Percentiles rank a stretch among this genome's conserved stretches.
phyloP scores from a whole-genome alignment of 768 basidiomycete species.

The Hebeloma cylindrosporum region DNA sequence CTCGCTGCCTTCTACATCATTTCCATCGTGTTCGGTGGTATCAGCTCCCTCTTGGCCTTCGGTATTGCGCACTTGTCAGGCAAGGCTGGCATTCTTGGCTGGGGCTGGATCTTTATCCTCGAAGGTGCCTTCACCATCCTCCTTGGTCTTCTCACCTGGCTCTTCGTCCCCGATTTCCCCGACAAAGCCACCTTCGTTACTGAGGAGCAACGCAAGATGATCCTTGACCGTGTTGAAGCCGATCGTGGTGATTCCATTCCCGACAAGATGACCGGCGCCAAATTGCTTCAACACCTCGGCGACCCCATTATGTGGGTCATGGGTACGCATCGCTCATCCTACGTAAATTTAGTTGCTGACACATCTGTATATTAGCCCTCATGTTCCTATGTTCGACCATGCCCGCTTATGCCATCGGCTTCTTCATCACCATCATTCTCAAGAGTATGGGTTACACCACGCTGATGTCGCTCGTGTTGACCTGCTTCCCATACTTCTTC shows the following conservation, averaged over 20 bases:
- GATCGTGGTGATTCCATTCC: slow-evolving; percentile 40
- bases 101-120: slow-evolving; percentile 38
- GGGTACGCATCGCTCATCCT: slow-evolving; percentile 21
- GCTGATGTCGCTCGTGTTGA: slow-evolving; percentile 13
- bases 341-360: not conserved
- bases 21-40: slow-evolving; percentile 17
- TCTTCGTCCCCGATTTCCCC: slow-evolving; percentile 37
- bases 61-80: slow-evolving; percentile 28
- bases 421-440: slow-evolving; percentile 21
- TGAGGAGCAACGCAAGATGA: slow-evolving; percentile 34
- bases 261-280: slow-evolving; percentile 30
- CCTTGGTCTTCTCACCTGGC: slow-evolving; percentile 28
- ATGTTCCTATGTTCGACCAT: slow-evolving; percentile 35
- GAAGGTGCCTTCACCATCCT: slow-evolving; percentile 33
- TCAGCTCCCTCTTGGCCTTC: slow-evolving; percentile 26
- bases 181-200: slow-evolving; percentile 35
- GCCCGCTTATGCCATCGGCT: slow-evolving; percentile 20
- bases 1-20: slow-evolving; percentile 22
- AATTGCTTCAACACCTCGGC: slow-evolving; percentile 32
- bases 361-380: slow-evolving; percentile 21
- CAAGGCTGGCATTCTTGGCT: slow-evolving; percentile 28
- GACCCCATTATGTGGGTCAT: slow-evolving; percentile 39
- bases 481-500: slow-evolving; percentile 15
- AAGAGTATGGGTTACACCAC: slow-evolving; percentile 19
- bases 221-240: slow-evolving; percentile 35